Evolutionary conservation across 768 basidiomycete genomes (phyloP).

Genomic region (Pulveroboletus frians): DNA sequence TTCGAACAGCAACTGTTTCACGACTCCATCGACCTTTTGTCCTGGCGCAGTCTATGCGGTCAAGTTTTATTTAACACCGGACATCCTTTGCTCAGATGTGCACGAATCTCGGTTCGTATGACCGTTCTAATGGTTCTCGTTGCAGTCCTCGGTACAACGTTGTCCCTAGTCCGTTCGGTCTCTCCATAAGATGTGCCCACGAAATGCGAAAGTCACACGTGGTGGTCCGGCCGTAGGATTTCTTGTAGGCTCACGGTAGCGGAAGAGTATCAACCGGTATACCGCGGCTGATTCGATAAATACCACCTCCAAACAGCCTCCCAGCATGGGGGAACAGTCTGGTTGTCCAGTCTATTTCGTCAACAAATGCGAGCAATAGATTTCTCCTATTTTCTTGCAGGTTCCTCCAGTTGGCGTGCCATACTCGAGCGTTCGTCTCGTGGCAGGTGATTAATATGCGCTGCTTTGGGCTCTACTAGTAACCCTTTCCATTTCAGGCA

Average conservation of each 20-base stretch:
- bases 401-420: conserved; percentile 41
- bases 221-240: too few species aligned
- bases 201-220: too few species aligned
- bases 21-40: not conserved
- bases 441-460: conserved; percentile 27
- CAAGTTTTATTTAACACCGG: too few species aligned
- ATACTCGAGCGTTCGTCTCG: conserved; percentile 54
- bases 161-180: too few species aligned
- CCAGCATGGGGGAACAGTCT: conserved; percentile 48
- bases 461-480: not conserved
- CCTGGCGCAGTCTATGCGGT: too few species aligned
- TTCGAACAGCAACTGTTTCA: not conserved
- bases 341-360: conserved; percentile 50
- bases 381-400: not conserved
- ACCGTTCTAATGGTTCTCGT: too few species aligned
- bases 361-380: conserved; percentile 36
- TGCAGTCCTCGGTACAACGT: too few species aligned
- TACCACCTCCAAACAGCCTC: conserved; percentile 52
- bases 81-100: too few species aligned
- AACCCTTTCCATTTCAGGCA: conserved; percentile 26
- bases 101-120: too few species aligned
- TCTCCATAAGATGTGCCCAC: too few species aligned
- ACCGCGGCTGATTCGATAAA: not conserved
- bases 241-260: too few species aligned
- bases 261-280: too few species aligned